Conservation (phyloP, 345 rosid species). For the Eucalyptus cladocalyx region DNA sequence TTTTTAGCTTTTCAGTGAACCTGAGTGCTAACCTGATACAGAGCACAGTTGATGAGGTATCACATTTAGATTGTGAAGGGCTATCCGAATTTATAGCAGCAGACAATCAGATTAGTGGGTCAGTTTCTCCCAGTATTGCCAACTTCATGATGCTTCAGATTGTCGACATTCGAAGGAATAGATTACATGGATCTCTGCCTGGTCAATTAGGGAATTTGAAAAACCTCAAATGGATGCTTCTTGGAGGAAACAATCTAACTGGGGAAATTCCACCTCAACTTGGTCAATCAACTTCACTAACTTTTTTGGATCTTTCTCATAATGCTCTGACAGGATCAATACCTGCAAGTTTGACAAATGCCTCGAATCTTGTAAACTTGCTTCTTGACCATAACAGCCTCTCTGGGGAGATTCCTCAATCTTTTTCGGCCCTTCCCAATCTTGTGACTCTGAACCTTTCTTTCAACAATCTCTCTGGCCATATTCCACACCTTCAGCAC, state of each 20-base stretch:
- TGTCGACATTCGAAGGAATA: slow-evolving; percentile 39
- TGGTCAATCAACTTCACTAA: slow-evolving; percentile 26
- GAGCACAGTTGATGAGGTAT: slow-evolving; percentile 8
- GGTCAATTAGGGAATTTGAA: slow-evolving; percentile 24
- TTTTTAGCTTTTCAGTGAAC: slow-evolving; percentile 30
- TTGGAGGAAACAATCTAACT: slow-evolving; percentile 31
- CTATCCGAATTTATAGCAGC: slow-evolving; percentile 38
- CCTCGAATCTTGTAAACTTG: slow-evolving; percentile 23
- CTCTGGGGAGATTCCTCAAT: slow-evolving; percentile 39
- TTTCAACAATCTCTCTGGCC: slow-evolving; percentile 49
- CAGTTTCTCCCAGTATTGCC: slow-evolving; percentile 19
- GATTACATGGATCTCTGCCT: slow-evolving; percentile 31
- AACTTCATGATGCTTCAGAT: slow-evolving; percentile 25
- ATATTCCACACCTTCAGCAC: slow-evolving; percentile 22
- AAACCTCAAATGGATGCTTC: slow-evolving; percentile 20
- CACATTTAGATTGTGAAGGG: slow-evolving; percentile 13
- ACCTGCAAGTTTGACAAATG: slow-evolving; percentile 28
- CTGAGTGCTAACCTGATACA: slow-evolving; percentile 35
- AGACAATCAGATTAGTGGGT: slow-evolving; percentile 33
- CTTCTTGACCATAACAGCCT: slow-evolving; percentile 35
- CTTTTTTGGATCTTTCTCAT: slow-evolving; percentile 43
- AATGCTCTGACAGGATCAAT: slow-evolving; percentile 39
- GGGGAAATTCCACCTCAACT: slow-evolving; percentile 41
- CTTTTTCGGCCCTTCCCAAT: slow-evolving; percentile 25
- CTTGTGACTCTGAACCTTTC: slow-evolving; percentile 34